These are phyloP conservation scores for Nicotiana attenuata DNA, from an alignment of 257 asterid species.

Conservation along the genomic window DNA sequence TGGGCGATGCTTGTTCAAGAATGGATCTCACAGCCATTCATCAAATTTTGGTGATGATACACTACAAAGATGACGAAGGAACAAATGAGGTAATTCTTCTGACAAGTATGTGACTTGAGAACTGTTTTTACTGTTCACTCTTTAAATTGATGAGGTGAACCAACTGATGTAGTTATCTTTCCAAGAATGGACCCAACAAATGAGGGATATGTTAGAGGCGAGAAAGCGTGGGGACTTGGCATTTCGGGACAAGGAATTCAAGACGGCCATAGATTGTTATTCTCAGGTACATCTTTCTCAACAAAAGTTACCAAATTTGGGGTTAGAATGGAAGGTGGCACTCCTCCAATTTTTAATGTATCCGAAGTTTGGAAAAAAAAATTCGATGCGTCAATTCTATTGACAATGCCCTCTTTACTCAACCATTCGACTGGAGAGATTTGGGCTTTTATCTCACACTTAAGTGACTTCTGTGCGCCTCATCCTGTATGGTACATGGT, in stretches of 20 bases:
- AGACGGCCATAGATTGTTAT: constrained; percentile 79
- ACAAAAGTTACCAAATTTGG: no score
- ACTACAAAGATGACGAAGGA: constrained; percentile 91
- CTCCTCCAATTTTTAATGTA: background rate
- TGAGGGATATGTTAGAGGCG: constrained; percentile 93
- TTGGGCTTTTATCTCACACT: background rate
- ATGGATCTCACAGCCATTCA: constrained; percentile 98
- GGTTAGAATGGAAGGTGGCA: no score
- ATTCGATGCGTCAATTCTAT: no score
- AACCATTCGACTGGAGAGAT: background rate
- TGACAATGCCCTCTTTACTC: no score
- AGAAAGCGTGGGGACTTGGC: constrained; percentile 96
- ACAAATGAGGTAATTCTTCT: constrained; percentile 70
- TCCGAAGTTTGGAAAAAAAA: no score
- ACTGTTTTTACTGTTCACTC: background rate
- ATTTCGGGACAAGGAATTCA: constrained; percentile 93
- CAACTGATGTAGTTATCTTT: constrained; percentile 60
- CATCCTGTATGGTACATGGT: no score
- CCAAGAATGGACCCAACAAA: constrained; percentile 99
- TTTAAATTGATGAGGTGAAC: constrained; percentile 8
- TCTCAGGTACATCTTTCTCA: constrained; percentile 49
- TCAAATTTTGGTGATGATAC: constrained; percentile 83
- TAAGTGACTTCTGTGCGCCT: no score
- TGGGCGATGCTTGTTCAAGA: constrained; percentile 95
- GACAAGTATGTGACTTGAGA: background rate